Conservation (phyloP, 2,329 filamentous ascomycete species). For the Chaetomium globosum region DNA sequence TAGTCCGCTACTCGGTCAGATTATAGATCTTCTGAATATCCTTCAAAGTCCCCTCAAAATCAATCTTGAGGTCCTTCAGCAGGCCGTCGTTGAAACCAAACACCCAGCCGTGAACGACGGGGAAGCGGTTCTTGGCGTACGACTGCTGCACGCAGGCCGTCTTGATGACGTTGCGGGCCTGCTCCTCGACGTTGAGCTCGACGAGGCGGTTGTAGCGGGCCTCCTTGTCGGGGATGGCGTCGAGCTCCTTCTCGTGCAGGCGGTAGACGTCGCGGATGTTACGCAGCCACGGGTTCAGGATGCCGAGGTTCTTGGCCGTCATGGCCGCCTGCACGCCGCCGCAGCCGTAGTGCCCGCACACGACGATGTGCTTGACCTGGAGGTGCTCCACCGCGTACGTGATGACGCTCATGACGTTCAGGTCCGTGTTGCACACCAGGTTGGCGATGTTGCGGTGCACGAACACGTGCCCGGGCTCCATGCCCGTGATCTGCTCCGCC, state of each 20-base stretch:
- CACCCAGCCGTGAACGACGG: constrained; percentile 74
- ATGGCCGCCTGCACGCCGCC: constrained; percentile 75
- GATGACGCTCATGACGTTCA: constrained; percentile 79
- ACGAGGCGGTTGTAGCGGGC: constrained; percentile 71
- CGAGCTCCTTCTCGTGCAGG: constrained; percentile 70
- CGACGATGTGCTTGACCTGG: constrained; percentile 77
- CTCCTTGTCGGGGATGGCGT: constrained; percentile 60
- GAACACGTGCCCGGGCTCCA: constrained; percentile 88
- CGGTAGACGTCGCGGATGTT: constrained; percentile 76
- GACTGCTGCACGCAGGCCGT: constrained; percentile 77
- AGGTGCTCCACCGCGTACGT: constrained; percentile 83
- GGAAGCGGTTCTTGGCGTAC: constrained; percentile 64
- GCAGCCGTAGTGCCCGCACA: constrained; percentile 79
- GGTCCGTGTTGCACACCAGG: constrained; percentile 76
- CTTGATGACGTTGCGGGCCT: constrained; percentile 77
- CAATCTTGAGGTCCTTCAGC: constrained; percentile 62
- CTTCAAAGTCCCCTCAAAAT: constrained; percentile 55
- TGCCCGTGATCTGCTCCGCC: constrained; percentile 82
- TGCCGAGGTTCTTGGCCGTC: constrained; percentile 69
- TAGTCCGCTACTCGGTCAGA: constrained; percentile 40
- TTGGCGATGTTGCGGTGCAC: constrained; percentile 96
- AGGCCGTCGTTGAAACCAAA: constrained; percentile 70
- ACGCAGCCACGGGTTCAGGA: constrained; percentile 73
- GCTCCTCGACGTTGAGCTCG: constrained; percentile 80
- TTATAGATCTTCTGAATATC: constrained; percentile 65